Conservation (phyloP, 495 filamentous ascomycete species). For the Cercophora newfieldiana region DNA sequence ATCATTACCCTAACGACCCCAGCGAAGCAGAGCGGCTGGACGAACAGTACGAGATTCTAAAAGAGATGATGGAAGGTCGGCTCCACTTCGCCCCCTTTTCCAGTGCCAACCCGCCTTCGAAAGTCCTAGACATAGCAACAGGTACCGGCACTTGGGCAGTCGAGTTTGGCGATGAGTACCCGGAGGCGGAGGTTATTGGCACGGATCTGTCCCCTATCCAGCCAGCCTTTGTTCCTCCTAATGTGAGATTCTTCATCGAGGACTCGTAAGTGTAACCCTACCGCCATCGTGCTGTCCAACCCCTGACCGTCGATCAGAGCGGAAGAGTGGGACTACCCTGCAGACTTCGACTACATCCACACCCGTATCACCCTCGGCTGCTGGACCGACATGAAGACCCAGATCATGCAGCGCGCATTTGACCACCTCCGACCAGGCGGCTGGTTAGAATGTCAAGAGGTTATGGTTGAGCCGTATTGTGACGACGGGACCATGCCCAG, state of each 20-base stretch:
- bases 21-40: slow-evolving; percentile 55
- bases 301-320: slow-evolving; percentile 7
- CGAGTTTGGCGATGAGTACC: slow-evolving; percentile 48
- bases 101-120: slow-evolving; percentile 45
- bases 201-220: slow-evolving; percentile 49
- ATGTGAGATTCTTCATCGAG: slow-evolving; percentile 50
- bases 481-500: slow-evolving; percentile 60
- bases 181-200: slow-evolving; percentile 43
- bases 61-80: slow-evolving; percentile 50
- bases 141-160: slow-evolving; percentile 58
- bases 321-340: slow-evolving; percentile 28
- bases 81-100: slow-evolving; percentile 59
- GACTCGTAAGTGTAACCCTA: slow-evolving; percentile 37
- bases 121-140: slow-evolving; percentile 69
- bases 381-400: slow-evolving; percentile 44
- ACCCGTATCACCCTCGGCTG: slow-evolving; percentile 48
- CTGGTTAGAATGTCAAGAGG: slow-evolving; percentile 65
- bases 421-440: slow-evolving; percentile 61
- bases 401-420: slow-evolving; percentile 41
- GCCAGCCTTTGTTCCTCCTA: slow-evolving; percentile 42
- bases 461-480: slow-evolving; percentile 55
- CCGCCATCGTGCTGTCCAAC: not conserved
- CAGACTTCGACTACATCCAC: slow-evolving; percentile 51
- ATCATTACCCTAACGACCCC: slow-evolving; percentile 61
- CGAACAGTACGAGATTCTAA: slow-evolving; percentile 62